Conservation (phyloP, 2,329 filamentous ascomycete species). For the Fonsecaea pugnacius region DNA sequence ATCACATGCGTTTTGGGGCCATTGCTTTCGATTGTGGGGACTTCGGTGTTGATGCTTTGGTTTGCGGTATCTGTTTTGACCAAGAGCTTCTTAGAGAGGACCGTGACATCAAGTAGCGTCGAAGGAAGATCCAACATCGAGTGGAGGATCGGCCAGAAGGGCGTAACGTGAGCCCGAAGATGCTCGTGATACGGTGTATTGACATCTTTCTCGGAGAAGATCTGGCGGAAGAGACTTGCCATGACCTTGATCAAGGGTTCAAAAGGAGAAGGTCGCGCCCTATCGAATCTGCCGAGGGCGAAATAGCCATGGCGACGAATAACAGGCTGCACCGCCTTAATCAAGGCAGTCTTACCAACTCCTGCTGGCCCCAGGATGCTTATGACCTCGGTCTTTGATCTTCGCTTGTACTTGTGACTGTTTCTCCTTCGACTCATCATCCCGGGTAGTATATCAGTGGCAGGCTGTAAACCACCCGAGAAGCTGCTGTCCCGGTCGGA, state of each 20-base stretch:
- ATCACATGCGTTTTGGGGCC: constrained; percentile 5
- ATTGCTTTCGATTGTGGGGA: constrained; percentile 28
- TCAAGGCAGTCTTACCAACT: constrained; percentile 64
- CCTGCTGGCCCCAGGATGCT: constrained; percentile 62
- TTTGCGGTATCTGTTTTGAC: constrained; percentile 25
- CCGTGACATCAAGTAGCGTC: constrained; percentile 58
- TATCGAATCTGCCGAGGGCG: constrained; percentile 64
- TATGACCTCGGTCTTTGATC: constrained; percentile 64
- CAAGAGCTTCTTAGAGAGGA: constrained; percentile 43
- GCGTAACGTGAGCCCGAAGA: constrained; percentile 59
- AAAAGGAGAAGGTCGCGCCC: constrained; percentile 63
- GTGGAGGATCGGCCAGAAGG: constrained; percentile 63
- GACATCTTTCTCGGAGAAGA: constrained; percentile 68
- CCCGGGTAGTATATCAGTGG: constrained; percentile 41
- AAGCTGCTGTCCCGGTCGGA: constrained; percentile 47
- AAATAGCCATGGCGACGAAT: constrained; percentile 65
- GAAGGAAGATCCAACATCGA: constrained; percentile 67
- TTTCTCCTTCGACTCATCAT: constrained; percentile 49
- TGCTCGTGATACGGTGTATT: constrained; percentile 65
- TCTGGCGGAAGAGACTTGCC: constrained; percentile 65
- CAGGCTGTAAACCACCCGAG: constrained; percentile 37
- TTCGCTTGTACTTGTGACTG: constrained; percentile 55
- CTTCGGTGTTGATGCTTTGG: constrained; percentile 34
- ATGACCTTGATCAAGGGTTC: constrained; percentile 65
- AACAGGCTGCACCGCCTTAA: constrained; percentile 61